phyloP scores from a whole-genome alignment of 495 filamentous ascomycete species.

The Thermothielavioides terrestris region DNA sequence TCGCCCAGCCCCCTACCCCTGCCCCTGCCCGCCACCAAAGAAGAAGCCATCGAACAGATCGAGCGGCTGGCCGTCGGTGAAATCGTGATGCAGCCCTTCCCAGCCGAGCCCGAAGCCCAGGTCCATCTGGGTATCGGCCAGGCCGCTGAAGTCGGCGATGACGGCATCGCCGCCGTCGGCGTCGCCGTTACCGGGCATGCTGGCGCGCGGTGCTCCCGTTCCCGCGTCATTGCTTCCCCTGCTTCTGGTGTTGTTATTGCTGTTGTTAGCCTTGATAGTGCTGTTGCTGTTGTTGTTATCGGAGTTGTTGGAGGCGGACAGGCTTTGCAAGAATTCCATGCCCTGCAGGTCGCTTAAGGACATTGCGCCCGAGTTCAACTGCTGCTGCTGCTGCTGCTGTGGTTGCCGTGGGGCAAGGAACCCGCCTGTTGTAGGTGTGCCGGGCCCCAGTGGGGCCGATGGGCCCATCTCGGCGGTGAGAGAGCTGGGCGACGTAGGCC shows the following conservation, averaged over 20 bases:
- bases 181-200: too few relatives aligned
- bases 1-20: constrained; percentile 5
- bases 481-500: constrained; percentile 13
- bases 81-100: constrained; percentile 68
- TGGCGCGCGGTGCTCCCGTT: too few relatives aligned
- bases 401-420: constrained; percentile 9
- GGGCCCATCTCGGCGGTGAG: constrained; percentile 17
- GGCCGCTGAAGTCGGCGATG: not conserved
- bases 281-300: too few relatives aligned
- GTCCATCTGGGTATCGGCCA: constrained; percentile 45
- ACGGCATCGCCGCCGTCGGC: too few relatives aligned
- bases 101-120: constrained; percentile 66
- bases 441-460: too few relatives aligned
- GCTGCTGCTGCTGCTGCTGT: constrained; percentile 8
- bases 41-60: constrained; percentile 90
- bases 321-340: constrained; percentile 38
- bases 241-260: too few relatives aligned
- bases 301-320: too few relatives aligned
- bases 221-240: too few relatives aligned
- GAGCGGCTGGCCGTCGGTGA: constrained; percentile 66
- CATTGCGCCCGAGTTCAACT: constrained; percentile 15
- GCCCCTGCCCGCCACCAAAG: constrained; percentile 53
- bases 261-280: not conserved
- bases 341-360: constrained; percentile 36
- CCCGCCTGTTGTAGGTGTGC: constrained; percentile 7